Conservation (phyloP, 2,329 filamentous ascomycete species). For the Cladosporium sp. region DNA sequence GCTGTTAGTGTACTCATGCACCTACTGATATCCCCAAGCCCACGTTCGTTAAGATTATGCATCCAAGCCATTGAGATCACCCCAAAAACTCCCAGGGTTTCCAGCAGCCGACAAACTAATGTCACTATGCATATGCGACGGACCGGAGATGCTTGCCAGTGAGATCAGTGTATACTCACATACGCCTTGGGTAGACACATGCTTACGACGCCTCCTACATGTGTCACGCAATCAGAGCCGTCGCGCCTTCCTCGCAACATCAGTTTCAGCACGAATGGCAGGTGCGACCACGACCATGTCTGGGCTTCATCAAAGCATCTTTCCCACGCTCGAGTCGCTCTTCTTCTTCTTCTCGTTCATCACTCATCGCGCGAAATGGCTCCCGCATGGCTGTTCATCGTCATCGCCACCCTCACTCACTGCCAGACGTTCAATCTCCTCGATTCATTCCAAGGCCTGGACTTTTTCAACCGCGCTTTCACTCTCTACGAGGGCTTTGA, state of each 20-base stretch:
- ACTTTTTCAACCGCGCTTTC: constrained; percentile 34
- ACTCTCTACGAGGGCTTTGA: constrained; percentile 26
- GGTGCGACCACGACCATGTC: constrained; percentile 1
- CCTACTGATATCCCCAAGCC: background rate
- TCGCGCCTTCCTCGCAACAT: background rate
- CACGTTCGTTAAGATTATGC: too few species aligned
- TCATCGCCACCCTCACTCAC: background rate
- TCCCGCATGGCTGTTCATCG: background rate
- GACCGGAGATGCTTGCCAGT: background rate
- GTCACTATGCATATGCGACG: background rate
- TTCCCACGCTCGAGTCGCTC: background rate
- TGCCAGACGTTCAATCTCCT: constrained; percentile 34
- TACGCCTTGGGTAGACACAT: background rate
- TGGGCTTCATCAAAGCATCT: background rate
- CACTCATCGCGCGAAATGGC: constrained; percentile 8
- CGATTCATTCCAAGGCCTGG: constrained; percentile 46
- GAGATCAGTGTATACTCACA: background rate
- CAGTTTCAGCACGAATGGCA: constrained; percentile 1
- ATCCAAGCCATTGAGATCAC: background rate
- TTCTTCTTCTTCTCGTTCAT: background rate
- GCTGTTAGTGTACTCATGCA: background rate
- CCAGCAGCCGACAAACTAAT: background rate
- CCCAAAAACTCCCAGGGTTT: background rate
- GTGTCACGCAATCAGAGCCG: background rate
- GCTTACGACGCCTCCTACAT: background rate